Evolutionary conservation across 495 filamentous ascomycete species (phyloP), one percentile per base, ranked within the genome.

Genomic region (Aspergillus nanangensis): DNA sequence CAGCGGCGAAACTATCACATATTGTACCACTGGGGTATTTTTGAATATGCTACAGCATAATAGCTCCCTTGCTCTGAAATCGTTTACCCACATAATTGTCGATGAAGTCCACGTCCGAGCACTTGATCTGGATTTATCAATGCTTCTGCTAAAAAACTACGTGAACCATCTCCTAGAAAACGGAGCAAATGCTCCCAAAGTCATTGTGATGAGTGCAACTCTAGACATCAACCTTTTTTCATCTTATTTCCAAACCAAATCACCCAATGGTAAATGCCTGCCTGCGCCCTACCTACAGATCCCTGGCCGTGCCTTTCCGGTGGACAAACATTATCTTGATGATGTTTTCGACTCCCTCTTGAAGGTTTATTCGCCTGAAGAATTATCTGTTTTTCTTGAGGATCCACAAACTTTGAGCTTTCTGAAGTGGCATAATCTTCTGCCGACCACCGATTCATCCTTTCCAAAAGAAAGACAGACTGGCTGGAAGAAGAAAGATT

Each of bases 21-120:
- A 77, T 46, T 82, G 80, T 56, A 83, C 79, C 5, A 75, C 74
- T 2, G 80, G 79, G 27, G 75, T 80, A 27, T 52, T 80, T 15
- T 60, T 80, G 20, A 69, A 72, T 40, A n/a, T n/a, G n/a, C 66
- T 74, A 39, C 50, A 82, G 9, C 72, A 78, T 45, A 53, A 63
- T 40, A 50, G 53, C 20, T 53, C 62, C 19, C 49, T 62, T 11
- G 50, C 67, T 7, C 48, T 82, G 36, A 63, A 72, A 33, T 55
- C 53, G 9, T 53, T 70, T 27, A 74, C 78, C 5, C 76, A 82
- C 47, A 58, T 83, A 14, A 63, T 83, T 23, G 72, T 83, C 41
- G 79, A 83, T 43, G 80, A 83, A 60, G 78, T 82, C 25, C 80
- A 83, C 55, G 79, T 81, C 49, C 70, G 79, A 41, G 72, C 78